phyloP scores from a whole-genome alignment of 768 basidiomycete species.

The Flagelloscypha sp. region DNA sequence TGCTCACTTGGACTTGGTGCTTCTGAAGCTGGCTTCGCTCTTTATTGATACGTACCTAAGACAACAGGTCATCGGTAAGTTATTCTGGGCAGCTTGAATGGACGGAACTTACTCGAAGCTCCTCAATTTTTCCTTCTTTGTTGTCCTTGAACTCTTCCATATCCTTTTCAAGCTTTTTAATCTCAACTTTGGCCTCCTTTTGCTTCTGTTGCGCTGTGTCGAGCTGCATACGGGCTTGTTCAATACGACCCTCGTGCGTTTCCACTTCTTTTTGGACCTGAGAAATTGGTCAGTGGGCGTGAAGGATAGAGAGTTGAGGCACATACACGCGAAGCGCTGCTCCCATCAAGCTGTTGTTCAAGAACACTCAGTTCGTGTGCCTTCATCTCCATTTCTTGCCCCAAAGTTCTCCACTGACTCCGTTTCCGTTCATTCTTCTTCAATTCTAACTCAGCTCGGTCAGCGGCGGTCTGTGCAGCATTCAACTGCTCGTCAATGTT shows the following conservation, averaged over 20 bases:
- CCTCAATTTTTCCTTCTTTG: constrained; percentile 92
- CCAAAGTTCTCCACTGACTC: constrained; percentile 52
- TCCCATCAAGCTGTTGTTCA: constrained; percentile 78
- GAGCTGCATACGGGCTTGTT: constrained; percentile 50
- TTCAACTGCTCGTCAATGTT: constrained; percentile 54
- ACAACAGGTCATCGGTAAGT: background rate
- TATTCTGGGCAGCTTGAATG: background rate
- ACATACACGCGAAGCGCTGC: constrained; percentile 82
- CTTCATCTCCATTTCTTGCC: constrained; percentile 78
- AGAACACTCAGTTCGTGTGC: constrained; percentile 77
- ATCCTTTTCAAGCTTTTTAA: constrained; percentile 85
- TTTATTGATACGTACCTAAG: constrained; percentile 65
- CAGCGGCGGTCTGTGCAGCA: constrained; percentile 39
- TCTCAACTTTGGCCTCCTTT: constrained; percentile 64
- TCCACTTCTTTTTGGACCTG: too few relatives aligned
- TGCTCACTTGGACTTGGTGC: constrained; percentile 74
- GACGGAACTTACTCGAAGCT: constrained; percentile 64
- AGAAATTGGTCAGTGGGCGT: background rate
- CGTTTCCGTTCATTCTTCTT: constrained; percentile 40
- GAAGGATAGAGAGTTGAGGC: background rate
- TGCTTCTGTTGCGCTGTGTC: constrained; percentile 68
- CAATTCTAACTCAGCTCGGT: constrained; percentile 46
- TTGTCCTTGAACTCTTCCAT: constrained; percentile 99
- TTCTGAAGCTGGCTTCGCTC: constrained; percentile 79
- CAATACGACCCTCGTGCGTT: constrained; percentile 54